Base-by-base conservation (phyloP, 768 basidiomycete species). In the Ephemerocybe angulata region DNA sequence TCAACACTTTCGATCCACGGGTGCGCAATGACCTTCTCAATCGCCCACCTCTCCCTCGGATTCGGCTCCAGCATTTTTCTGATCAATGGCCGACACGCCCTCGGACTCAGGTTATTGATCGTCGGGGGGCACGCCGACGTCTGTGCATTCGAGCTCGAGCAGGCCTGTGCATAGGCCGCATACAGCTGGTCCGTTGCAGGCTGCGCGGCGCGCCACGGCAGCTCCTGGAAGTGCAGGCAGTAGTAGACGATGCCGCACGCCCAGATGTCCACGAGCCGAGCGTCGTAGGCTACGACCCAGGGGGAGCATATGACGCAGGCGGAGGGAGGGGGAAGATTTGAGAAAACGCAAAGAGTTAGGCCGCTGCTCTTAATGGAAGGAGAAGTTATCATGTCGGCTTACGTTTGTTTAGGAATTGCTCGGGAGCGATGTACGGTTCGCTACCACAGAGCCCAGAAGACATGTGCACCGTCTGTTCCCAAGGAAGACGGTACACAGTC, bases 341-440 rank as follows among this genome's bases (percentile, higher is more conserved):
- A 49, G 52, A 57, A 57, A 53, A 46, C 29, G 35, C 27, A 55
- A 28, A 54, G 52, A 63, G 22, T 61, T 52, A 60, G 52, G 55
- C 43, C 46, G 60, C 55, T 52, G 50, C 58, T 56, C 49, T 58
- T 56, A 66, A 67, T 42, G 58, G 56, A 59, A 48, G 61, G 63
- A 50, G 65, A 64, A n/a, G n/a, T 62, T 55, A 67, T 65, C 62
- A 63, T 57, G 57, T 57, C 60, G 60, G 79, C 93, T 84, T 79
- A 96, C 96, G 93, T 86, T 97, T 95, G 65, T 88, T 86, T 62
- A 93, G 74, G 65, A 98, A 99, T 72, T 97, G 92, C 70, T 99
- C 96, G 27, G 97, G 97, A 8, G 96, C 96, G 65, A 99, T 99
- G 73, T 99, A 99, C 1, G 96, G 96, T 67, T 99, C 96, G 64